Conservation (phyloP, 192 early-diverging fungal species). For the Obelidium mucronatum region DNA sequence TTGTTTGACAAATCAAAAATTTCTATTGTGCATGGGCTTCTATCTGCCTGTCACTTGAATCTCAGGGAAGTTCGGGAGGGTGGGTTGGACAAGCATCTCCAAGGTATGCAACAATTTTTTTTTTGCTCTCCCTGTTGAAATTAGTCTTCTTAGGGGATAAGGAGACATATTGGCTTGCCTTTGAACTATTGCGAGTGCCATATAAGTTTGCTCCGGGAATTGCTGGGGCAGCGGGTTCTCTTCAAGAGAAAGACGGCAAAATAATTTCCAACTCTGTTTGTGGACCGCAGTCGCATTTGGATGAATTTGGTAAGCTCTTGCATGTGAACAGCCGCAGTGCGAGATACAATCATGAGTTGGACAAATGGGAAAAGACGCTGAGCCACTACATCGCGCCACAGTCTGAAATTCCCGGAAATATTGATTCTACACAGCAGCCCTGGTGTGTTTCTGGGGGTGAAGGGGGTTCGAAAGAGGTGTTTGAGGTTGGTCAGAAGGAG, state of each 20-base stretch:
- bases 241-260: conserved; percentile 26
- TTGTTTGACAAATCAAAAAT: conserved; percentile 24
- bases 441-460: conserved; percentile 17
- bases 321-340: conserved; percentile 31
- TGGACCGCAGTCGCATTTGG: conserved; percentile 32
- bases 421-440: conserved; percentile 19
- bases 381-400: conserved; percentile 30
- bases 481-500: neutral
- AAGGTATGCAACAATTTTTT: neutral
- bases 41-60: conserved; percentile 40
- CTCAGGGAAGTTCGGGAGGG: conserved; percentile 32
- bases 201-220: conserved; percentile 57
- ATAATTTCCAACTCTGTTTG: conserved; percentile 1
- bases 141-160: conserved; percentile 59
- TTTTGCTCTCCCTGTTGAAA: neutral
- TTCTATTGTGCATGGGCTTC: conserved; percentile 29
- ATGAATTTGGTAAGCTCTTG: conserved; percentile 25
- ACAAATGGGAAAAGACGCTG: conserved; percentile 30
- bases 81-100: conserved; percentile 36
- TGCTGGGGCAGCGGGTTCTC: conserved; percentile 61
- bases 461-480: neutral
- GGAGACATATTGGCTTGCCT: conserved; percentile 75
- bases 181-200: conserved; percentile 64
- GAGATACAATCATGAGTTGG: conserved; percentile 27
- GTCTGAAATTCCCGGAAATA: conserved; percentile 7